Evolutionary conservation across 305 asterid genomes (phyloP).

Genomic region (Solanum hybrid): DNA sequence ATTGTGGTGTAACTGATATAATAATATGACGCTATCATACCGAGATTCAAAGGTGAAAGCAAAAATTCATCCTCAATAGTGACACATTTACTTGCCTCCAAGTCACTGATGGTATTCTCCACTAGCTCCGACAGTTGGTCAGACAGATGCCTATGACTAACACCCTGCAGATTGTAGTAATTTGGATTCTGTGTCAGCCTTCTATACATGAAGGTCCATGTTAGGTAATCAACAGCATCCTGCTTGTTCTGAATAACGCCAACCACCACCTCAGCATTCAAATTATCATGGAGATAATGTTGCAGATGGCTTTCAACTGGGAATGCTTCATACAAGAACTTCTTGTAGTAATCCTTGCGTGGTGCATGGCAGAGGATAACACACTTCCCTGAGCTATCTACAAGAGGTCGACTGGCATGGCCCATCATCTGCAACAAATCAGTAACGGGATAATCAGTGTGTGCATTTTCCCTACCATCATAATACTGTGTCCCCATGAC

Average conservation of each 20-base stretch:
- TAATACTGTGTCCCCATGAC: conserved; percentile 95
- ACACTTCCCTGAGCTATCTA: conserved; percentile 84
- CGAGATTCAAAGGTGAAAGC: conserved; percentile 76
- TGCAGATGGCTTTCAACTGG: conserved; percentile 98
- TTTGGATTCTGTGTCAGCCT: conserved; percentile 96
- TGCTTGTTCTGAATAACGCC: conserved; percentile 91
- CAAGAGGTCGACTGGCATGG: conserved; percentile 92
- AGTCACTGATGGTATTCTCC: conserved; percentile 64
- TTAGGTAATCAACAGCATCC: conserved; percentile 92
- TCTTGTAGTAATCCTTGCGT: conserved; percentile 86
- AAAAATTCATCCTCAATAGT: conserved; percentile 59
- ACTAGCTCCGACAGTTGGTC: conserved; percentile 95
- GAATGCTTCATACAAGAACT: conserved; percentile 83
- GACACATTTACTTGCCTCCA: conserved; percentile 84
- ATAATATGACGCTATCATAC: conserved; percentile 92
- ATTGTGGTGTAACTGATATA: conserved; percentile 90
- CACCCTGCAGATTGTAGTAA: conserved; percentile 93
- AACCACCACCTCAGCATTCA: conserved; percentile 85
- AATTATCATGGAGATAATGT: conserved; percentile 84
- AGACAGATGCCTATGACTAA: conserved; percentile 80
- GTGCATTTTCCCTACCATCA: conserved; percentile 88
- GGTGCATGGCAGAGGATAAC: conserved; percentile 98
- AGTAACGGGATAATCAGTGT: conserved; percentile 83
- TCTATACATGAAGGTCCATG: conserved; percentile 95
- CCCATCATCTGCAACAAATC: conserved; percentile 99